These are phyloP conservation scores for Halenospora varia DNA, from an alignment of 495 filamentous ascomycete genomes.

Conservation along the genomic window DNA sequence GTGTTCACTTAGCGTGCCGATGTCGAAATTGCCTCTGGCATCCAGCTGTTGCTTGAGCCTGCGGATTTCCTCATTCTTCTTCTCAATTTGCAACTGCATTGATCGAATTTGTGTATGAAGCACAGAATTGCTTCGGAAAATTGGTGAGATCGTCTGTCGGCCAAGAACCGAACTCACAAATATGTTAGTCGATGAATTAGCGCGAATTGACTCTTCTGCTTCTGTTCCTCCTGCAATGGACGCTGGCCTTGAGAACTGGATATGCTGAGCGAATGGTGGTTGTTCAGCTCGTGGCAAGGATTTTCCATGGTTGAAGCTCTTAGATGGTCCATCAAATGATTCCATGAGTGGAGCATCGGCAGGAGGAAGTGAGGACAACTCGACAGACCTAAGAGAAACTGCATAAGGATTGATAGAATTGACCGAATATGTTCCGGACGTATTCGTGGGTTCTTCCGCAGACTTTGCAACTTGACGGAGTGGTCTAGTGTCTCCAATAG, in stretches of 20 bases:
- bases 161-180: slow-evolving; percentile 7
- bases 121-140: slow-evolving; percentile 28
- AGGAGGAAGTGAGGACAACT: background rate
- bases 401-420: background rate
- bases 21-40: slow-evolving; percentile 31
- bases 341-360: background rate
- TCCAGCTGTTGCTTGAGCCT: slow-evolving; percentile 40
- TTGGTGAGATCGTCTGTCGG: background rate
- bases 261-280: slow-evolving; percentile 27
- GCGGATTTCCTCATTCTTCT: slow-evolving; percentile 34
- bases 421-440: background rate
- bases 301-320: slow-evolving; percentile 19
- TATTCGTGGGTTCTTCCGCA: background rate
- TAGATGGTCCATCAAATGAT: slow-evolving; percentile 6
- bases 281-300: slow-evolving; percentile 24
- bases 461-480: background rate
- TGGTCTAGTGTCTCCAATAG: slow-evolving; percentile 4
- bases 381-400: background rate
- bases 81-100: slow-evolving; percentile 38
- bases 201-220: slow-evolving; percentile 4
- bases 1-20: slow-evolving; percentile 38
- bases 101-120: slow-evolving; percentile 42
- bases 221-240: background rate
- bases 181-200: slow-evolving; percentile 6
- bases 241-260: slow-evolving; percentile 12